Conservation (phyloP, 73 alveolate species). For the Paramecium caudatum region DNA sequence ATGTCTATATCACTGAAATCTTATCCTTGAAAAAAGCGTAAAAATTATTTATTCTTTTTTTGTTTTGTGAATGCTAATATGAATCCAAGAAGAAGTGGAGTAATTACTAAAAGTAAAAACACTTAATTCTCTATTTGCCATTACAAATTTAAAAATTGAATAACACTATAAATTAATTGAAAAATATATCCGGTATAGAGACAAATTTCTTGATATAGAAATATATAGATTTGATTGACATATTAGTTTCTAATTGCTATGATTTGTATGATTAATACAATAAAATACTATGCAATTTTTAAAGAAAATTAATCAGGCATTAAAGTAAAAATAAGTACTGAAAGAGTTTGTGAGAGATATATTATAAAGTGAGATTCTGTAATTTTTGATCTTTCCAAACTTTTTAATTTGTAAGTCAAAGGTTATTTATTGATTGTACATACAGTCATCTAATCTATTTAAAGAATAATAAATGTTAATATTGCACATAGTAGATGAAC, state of each 20-base stretch:
- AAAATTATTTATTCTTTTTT: not conserved
- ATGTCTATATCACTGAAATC: not conserved
- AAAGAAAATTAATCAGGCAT: not conserved
- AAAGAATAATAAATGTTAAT: not conserved
- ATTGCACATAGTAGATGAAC: conserved; percentile 17
- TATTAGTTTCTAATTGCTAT: not conserved
- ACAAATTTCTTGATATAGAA: not conserved
- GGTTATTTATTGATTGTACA: not conserved
- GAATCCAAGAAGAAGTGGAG: not conserved
- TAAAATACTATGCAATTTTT: not conserved
- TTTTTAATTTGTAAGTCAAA: not conserved
- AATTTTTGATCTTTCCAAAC: conserved; percentile 5
- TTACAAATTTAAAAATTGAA: not conserved
- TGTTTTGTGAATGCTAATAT: not conserved
- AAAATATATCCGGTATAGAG: conserved; percentile 17
- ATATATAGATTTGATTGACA: not conserved
- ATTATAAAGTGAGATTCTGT: not conserved
- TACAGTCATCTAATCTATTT: not conserved
- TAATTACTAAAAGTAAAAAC: conserved; percentile 1
- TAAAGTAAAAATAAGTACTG: not conserved
- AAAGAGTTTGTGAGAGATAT: not conserved
- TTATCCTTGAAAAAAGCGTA: not conserved
- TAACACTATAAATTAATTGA: not conserved
- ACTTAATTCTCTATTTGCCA: not conserved
- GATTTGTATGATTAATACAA: not conserved